These are phyloP conservation scores for Austroboletus eburneus DNA, from an alignment of 768 basidiomycete genomes.

Conservation along the genomic window DNA sequence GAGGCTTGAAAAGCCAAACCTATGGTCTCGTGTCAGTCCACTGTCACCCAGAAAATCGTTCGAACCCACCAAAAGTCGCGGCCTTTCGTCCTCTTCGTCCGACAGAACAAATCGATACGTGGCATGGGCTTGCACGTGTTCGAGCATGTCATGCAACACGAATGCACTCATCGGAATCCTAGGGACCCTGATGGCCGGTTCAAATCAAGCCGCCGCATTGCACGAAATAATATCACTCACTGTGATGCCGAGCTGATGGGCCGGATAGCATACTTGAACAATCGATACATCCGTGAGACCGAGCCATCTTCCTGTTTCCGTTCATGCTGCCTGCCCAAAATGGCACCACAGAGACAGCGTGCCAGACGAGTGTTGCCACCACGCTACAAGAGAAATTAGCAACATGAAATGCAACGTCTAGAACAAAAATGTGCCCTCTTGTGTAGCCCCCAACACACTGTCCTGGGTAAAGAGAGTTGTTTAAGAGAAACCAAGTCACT, in stretches of 20 bases:
- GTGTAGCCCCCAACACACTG: constrained; percentile 83
- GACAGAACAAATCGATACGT: constrained; percentile 86
- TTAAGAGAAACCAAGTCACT: constrained; percentile 58
- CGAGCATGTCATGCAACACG: constrained; percentile 86
- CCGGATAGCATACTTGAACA: constrained; percentile 83
- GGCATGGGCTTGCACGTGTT: constrained; percentile 88
- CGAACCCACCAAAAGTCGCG: constrained; percentile 64
- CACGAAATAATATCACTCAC: constrained; percentile 46
- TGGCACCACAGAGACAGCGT: constrained; percentile 80
- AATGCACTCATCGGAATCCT: constrained; percentile 77
- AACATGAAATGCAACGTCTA: constrained; percentile 15
- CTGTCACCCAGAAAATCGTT: background rate
- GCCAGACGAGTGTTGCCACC: constrained; percentile 62
- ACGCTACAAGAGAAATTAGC: constrained; percentile 35
- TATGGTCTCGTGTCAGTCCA: constrained; percentile 26
- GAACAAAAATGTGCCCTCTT: constrained; percentile 63
- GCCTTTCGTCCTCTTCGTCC: constrained; percentile 82
- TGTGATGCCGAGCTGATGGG: constrained; percentile 57
- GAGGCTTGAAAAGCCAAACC: constrained; percentile 96
- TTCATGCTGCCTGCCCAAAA: constrained; percentile 67
- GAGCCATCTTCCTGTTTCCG: constrained; percentile 33
- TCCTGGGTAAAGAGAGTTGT: constrained; percentile 84
- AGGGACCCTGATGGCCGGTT: constrained; percentile 26
- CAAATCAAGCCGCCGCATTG: background rate
- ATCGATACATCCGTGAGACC: constrained; percentile 50